Conservation (phyloP, 345 rosid genomes). For the Hirschfeldia incana region DNA sequence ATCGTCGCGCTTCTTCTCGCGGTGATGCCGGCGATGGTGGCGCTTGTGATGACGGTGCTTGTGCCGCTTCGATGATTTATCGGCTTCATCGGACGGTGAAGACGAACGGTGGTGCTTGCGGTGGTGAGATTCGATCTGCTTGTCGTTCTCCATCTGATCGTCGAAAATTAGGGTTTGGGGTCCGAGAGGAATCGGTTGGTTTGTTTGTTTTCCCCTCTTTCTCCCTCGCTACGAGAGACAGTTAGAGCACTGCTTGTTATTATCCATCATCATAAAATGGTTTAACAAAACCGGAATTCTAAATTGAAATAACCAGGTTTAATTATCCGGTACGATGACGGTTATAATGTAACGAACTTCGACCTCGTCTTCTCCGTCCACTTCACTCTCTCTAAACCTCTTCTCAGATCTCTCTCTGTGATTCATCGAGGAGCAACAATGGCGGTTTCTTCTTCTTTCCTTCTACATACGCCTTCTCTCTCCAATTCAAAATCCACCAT, state of each 20-base stretch:
- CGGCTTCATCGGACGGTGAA: conserved; percentile 47
- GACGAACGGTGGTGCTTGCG: conserved; percentile 71
- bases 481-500: conserved; percentile 41
- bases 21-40: conserved; percentile 62
- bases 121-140: conserved; percentile 53
- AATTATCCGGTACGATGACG: conserved; percentile 4
- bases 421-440: conserved; percentile 39
- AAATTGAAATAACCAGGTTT: background rate
- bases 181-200: conserved; percentile 17
- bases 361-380: conserved; percentile 89
- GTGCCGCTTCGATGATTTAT: conserved; percentile 69
- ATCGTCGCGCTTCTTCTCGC: conserved; percentile 59
- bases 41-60: conserved; percentile 77
- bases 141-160: conserved; percentile 52
- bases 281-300: background rate
- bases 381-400: conserved; percentile 29
- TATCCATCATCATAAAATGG: background rate
- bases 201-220: conserved; percentile 11
- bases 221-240: background rate
- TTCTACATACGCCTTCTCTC: conserved; percentile 20
- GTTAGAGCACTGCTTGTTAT: background rate
- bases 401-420: conserved; percentile 4
- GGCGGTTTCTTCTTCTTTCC: conserved; percentile 54
- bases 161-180: conserved; percentile 47
- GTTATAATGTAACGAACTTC: conserved; percentile 40